Percentiles rank a stretch among this genome's conserved stretches.
phyloP scores from a whole-genome alignment of 2,329 filamentous ascomycete genomes.

The Cladosporium sphaerospermum region DNA sequence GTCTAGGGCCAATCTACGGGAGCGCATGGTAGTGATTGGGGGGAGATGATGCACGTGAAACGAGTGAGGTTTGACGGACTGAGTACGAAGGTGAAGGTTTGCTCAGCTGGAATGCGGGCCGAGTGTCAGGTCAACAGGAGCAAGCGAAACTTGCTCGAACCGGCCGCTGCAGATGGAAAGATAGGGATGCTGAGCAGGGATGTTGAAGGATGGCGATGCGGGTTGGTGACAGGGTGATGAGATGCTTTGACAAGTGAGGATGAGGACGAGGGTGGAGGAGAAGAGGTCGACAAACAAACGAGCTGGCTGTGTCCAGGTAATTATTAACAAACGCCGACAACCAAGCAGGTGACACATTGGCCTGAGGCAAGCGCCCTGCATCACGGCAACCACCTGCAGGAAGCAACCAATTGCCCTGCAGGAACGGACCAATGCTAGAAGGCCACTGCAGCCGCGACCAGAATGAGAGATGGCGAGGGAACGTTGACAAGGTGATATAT shows the following conservation, averaged over 20 bases:
- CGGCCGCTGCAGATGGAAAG: too few relatives aligned
- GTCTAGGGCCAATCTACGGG: too few relatives aligned
- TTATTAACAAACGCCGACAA: too few relatives aligned
- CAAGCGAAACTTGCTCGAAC: not conserved
- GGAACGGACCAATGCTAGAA: not conserved
- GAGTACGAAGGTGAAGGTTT: not conserved
- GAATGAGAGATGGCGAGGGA: not conserved
- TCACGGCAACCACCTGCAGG: too few relatives aligned
- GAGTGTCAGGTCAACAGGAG: not conserved
- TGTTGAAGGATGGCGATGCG: not conserved
- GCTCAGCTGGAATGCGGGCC: constrained; percentile 4
- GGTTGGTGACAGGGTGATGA: not conserved
- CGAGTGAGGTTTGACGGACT: not conserved
- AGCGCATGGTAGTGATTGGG: too few relatives aligned
- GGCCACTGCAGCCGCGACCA: not conserved
- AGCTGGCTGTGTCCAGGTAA: too few relatives aligned
- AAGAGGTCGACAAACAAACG: not conserved
- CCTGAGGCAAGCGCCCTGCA: constrained; percentile 4
- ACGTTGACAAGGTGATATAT: too few relatives aligned
- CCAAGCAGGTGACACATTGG: not conserved
- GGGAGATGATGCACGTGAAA: not conserved
- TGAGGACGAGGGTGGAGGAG: not conserved
- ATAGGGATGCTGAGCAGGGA: not conserved
- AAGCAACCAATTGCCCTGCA: not conserved
- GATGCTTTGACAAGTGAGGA: not conserved